Evolutionary conservation across 495 filamentous ascomycete genomes (phyloP).

Genomic region (Durotheca rogersii): DNA sequence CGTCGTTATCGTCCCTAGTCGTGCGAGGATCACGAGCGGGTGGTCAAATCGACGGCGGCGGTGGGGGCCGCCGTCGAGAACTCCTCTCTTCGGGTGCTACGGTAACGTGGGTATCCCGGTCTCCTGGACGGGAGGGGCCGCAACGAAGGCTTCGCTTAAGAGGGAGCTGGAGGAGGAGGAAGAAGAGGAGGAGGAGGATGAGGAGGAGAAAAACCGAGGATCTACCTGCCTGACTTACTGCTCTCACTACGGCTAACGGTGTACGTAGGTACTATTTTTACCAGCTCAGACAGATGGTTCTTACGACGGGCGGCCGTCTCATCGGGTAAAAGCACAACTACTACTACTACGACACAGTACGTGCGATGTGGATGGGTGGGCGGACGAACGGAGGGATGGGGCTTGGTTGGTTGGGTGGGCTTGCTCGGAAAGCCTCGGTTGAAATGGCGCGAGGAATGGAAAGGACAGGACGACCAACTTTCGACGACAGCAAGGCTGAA

Average conservation of each 20-base stretch:
- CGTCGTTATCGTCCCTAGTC: too few species aligned
- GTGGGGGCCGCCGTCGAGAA: too few species aligned
- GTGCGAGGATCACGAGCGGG: conserved; percentile 7
- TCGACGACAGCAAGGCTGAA: conserved; percentile 25
- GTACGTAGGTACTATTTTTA: too few species aligned
- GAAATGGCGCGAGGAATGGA: not conserved
- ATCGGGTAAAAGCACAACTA: not conserved
- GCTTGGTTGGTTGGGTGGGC: too few species aligned
- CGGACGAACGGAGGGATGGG: too few species aligned
- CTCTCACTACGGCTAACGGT: too few species aligned
- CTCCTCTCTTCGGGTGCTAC: too few species aligned
- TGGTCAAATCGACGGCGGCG: too few species aligned
- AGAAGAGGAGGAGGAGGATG: too few species aligned
- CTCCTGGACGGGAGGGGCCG: conserved; percentile 10
- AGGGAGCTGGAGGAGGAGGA: too few species aligned
- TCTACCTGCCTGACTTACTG: too few species aligned
- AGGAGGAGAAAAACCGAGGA: not conserved
- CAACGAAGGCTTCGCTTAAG: not conserved
- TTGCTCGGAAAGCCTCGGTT: conserved; percentile 2
- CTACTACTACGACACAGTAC: conserved; percentile 2
- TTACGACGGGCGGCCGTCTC: not conserved
- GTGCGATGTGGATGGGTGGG: too few species aligned
- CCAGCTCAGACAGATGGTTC: not conserved
- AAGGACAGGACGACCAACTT: not conserved
- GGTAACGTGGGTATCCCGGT: conserved; percentile 9